phyloP scores from a whole-genome alignment of 352 stramenopile species.

The Lagenidium giganteum region DNA sequence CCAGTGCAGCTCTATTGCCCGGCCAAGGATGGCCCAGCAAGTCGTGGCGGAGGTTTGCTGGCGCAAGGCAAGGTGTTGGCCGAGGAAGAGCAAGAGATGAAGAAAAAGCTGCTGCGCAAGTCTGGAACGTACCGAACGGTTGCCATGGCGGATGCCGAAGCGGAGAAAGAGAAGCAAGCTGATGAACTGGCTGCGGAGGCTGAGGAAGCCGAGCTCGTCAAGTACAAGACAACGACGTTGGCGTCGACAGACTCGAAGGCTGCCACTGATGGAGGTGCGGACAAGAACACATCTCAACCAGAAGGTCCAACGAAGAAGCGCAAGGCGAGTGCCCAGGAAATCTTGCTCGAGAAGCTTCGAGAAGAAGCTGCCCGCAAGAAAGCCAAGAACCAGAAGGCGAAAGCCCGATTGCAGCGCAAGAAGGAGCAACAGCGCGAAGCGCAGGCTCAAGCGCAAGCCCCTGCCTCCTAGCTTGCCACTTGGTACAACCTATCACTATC shows the following conservation, averaged over 20 bases:
- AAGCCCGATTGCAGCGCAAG: slow-evolving; percentile 69
- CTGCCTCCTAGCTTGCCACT: no score
- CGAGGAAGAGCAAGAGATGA: slow-evolving; percentile 64
- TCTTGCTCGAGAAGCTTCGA: slow-evolving; percentile 60
- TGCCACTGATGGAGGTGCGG: no score
- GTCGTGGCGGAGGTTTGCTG: slow-evolving; percentile 23
- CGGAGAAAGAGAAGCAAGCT: slow-evolving; percentile 20
- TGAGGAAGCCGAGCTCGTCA: slow-evolving; percentile 58
- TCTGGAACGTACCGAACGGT: slow-evolving; percentile 28
- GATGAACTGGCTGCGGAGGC: slow-evolving; percentile 34
- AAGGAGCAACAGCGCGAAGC: slow-evolving; percentile 49
- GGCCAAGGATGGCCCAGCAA: slow-evolving; percentile 15
- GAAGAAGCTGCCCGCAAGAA: slow-evolving; percentile 62
- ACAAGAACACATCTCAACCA: no score
- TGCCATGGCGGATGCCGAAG: slow-evolving; percentile 13
- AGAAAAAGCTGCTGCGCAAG: slow-evolving; percentile 65
- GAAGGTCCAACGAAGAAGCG: slow-evolving; percentile 33
- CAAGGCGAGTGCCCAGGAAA: slow-evolving; percentile 59
- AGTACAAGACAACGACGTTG: slow-evolving; percentile 23
- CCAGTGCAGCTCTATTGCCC: slow-evolving; percentile 58
- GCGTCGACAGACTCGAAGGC: no score
- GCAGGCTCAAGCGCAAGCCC: slow-evolving; percentile 3
- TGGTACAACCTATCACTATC: no score
- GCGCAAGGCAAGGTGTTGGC: slow-evolving; percentile 25
- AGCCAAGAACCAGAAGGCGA: slow-evolving; percentile 74